Conservation (phyloP, 23 red algal species). For the Chondrus crispus region DNA sequence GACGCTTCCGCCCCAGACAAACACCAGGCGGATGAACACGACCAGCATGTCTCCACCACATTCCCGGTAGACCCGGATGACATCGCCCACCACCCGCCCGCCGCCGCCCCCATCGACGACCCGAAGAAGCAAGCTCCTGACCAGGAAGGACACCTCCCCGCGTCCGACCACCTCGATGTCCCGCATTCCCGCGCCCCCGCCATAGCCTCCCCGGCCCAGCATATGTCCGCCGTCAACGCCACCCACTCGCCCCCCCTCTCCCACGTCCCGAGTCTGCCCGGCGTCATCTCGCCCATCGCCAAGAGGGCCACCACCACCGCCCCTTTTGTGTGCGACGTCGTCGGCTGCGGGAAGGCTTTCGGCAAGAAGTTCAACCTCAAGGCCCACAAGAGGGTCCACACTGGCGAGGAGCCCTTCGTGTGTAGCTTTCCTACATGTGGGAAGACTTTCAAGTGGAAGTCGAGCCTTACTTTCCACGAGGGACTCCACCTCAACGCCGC, state of each 20-base stretch:
- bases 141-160: too few relatives aligned
- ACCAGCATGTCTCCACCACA: not conserved
- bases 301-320: not conserved
- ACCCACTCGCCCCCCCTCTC: not conserved
- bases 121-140: too few relatives aligned
- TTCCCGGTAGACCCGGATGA: not conserved
- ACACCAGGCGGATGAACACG: not conserved
- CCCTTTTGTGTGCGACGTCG: conserved; percentile 51
- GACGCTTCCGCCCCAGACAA: not conserved
- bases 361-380: conserved; percentile 86
- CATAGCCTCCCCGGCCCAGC: not conserved
- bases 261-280: not conserved
- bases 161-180: not conserved
- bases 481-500: conserved; percentile 60
- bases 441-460: conserved; percentile 82
- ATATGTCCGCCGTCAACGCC: not conserved
- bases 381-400: conserved; percentile 79
- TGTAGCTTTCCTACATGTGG: conserved; percentile 70
- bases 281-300: not conserved
- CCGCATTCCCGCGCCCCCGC: not conserved
- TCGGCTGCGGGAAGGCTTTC: conserved; percentile 73
- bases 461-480: conserved; percentile 75
- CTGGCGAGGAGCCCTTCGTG: conserved; percentile 79
- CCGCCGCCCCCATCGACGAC: too few relatives aligned
- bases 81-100: too few relatives aligned